Evolutionary conservation across 192 early-diverging fungal genomes (phyloP), one percentile per base, ranked within the genome.

Genomic region (Endogone sp.): DNA sequence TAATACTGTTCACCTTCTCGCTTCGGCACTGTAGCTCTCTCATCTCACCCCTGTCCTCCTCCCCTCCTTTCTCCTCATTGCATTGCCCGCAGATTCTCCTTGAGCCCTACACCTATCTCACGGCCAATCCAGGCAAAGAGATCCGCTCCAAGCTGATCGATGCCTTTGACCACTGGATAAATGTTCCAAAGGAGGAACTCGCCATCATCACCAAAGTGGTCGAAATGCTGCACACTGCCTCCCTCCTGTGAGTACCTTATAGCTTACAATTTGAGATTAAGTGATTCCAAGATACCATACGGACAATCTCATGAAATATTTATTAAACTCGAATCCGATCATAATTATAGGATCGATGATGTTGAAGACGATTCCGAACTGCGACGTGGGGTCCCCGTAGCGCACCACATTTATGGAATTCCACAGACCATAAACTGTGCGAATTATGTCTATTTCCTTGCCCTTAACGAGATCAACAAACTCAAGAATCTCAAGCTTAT

Each of bases 391-490:
- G 81, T 89, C 54, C 86, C 97, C 74, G 95, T 94, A 49, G 96
- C 98, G 0, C 97, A 99, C 79, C 93, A 95, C 63, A 93, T 99
- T 30, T 99, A 90, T 83, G 98, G 98, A 10, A 81, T 91, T 21
- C 87, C 98, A 8, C 85, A 88, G 62, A 93, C 95, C 10, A 98
- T 99, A 65, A 98, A 98, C 69, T 96, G 93, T 56, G 97, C 94
- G 29, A 98, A 98, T 76, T 98, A 95, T 67, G 92, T 98, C 49
- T 99, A 97, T 72, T 98, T 99, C 75, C 76, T 96, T 30, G 96
- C 95, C 0, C 76, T 98, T 57, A 75, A 91, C 44, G 93, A 98
- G 69, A 70, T 92, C 28, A 67, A 84, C 23, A 81, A 78, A 61
- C 79, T 98, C 62, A 69, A 87, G 3, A 85, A 91, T 27, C 85